These are phyloP conservation scores for Spathaspora boniae DNA, from an alignment of 805 yeast genomes.

Conservation along the genomic window DNA sequence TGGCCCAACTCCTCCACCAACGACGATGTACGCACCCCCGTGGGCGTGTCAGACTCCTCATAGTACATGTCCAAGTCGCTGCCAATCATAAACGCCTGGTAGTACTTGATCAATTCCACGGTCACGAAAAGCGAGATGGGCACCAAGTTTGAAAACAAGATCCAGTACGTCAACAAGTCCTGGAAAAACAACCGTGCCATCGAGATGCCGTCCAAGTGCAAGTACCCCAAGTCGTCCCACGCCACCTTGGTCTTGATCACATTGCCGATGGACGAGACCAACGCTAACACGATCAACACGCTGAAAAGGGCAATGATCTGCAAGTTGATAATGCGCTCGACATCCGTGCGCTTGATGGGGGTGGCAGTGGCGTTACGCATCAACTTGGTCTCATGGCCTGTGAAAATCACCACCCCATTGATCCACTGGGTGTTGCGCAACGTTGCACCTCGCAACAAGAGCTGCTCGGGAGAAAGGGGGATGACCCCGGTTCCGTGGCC, in stretches of 20 bases:
- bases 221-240: constrained; percentile 53
- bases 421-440: constrained; percentile 94
- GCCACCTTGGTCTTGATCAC: constrained; percentile 65
- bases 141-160: constrained; percentile 91
- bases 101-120: constrained; percentile 90
- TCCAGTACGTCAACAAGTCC: constrained; percentile 92
- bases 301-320: constrained; percentile 88
- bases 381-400: constrained; percentile 97
- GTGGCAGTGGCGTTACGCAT: constrained; percentile 99
- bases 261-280: constrained; percentile 85
- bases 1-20: constrained; percentile 97
- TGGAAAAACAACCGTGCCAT: constrained; percentile 72
- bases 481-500: constrained; percentile 46
- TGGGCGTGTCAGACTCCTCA: constrained; percentile 85
- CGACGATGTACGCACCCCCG: constrained; percentile 92
- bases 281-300: constrained; percentile 67
- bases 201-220: constrained; percentile 65
- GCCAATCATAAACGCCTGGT: constrained; percentile 90
- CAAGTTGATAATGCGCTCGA: constrained; percentile 88
- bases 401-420: constrained; percentile 87
- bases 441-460: constrained; percentile 92
- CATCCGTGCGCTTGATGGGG: constrained; percentile 95
- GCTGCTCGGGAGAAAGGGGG: constrained; percentile 85
- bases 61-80: constrained; percentile 93
- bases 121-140: constrained; percentile 96